Percentiles rank a stretch among this genome's conserved stretches.
Conservation (phyloP, 179 eudicot species). For the Patellifolia procumbens region DNA sequence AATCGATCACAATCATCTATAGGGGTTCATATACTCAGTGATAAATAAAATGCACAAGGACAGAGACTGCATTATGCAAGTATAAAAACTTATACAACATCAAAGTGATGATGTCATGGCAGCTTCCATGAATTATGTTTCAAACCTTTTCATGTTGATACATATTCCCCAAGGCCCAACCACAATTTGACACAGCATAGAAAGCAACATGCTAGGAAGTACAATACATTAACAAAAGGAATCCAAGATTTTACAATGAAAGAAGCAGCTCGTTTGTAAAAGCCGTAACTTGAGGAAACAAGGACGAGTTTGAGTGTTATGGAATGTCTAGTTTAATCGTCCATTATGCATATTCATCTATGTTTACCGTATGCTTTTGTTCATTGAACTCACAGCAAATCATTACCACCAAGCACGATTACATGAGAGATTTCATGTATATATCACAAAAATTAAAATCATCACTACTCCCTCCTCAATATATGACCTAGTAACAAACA, state of each 20-base stretch:
- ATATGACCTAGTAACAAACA: background rate
- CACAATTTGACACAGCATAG: background rate
- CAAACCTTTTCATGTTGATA: background rate
- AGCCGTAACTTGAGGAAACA: background rate
- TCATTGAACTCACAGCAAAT: background rate
- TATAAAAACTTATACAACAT: background rate
- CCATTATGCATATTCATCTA: background rate
- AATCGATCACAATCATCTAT: background rate
- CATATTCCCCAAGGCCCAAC: background rate
- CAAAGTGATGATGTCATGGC: background rate
- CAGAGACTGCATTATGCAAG: background rate
- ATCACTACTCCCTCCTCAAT: too few species aligned
- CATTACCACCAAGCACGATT: background rate
- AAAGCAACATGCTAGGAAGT: background rate
- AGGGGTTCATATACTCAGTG: too few species aligned
- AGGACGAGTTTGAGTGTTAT: background rate
- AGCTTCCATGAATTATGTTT: background rate
- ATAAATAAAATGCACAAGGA: too few species aligned
- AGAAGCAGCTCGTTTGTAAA: background rate
- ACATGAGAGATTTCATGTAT: background rate
- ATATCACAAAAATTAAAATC: too few species aligned
- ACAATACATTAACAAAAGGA: background rate
- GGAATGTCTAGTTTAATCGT: background rate
- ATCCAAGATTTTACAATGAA: background rate
- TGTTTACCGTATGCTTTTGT: too few species aligned